Conservation (phyloP, 192 early-diverging fungal species). For the Rhizophagus prolifer region DNA sequence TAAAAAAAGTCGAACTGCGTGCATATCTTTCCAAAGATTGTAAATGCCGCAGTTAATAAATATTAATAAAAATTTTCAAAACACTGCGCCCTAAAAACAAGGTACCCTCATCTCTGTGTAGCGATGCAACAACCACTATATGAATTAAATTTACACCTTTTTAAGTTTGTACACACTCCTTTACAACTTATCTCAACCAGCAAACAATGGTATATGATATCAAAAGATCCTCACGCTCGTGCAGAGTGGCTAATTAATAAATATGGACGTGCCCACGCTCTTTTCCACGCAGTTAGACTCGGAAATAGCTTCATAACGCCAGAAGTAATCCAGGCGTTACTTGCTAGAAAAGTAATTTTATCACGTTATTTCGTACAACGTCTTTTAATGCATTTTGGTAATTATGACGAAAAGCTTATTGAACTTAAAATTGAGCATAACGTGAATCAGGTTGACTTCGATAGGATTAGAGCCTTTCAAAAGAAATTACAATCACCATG, state of each 20-base stretch:
- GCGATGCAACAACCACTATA: no score
- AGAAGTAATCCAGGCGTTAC: background rate
- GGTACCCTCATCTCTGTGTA: no score
- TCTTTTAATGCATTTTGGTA: conserved; percentile 3
- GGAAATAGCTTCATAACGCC: background rate
- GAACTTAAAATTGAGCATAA: conserved; percentile 14
- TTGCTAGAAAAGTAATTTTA: background rate
- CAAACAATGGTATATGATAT: background rate
- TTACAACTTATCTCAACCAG: no score
- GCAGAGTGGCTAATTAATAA: background rate
- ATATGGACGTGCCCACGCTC: conserved; percentile 13
- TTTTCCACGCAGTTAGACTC: conserved; percentile 12
- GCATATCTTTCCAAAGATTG: no score
- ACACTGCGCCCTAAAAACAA: no score
- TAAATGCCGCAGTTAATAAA: no score
- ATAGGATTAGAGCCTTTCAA: no score
- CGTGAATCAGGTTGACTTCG: background rate
- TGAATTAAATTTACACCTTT: background rate
- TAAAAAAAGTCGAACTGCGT: no score
- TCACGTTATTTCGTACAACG: conserved; percentile 20
- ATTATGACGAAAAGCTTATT: no score
- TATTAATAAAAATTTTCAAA: no score
- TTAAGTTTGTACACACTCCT: no score
- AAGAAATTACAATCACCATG: no score
- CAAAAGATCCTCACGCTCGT: background rate